Evolutionary conservation across 2,329 filamentous ascomycete genomes (phyloP), one percentile per base, ranked within the genome.

Genomic region (Sporothrix euskadiensis): DNA sequence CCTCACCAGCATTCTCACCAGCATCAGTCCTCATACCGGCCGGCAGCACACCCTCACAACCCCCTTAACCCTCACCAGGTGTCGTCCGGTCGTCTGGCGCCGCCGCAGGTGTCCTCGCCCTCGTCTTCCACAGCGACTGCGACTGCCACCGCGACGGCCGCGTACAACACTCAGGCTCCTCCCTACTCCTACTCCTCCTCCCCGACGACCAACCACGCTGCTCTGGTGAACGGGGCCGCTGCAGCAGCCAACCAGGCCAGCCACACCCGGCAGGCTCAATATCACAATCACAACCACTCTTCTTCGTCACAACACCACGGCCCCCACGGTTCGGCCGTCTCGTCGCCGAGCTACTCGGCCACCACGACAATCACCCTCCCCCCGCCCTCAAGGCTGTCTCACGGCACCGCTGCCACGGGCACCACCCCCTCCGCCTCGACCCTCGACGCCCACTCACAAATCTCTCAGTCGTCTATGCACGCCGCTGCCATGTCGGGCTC

Each of bases 1-100:
- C 81, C 83, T 79, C 79, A 82, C 68, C 78, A 82, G 26, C 79
- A 84, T 75, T 81, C 83, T 79, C 79, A 82, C 68, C 78, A 82
- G 75, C 44, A 32, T 39, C 35, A 41, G 39, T 66, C 44, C 19
- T 49, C 44, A 14, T 49, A 49, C 44, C 44, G 44, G 44, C 44
- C 44, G 44, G 19, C 44, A 49, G 14, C 44, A 49, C 44, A 49
- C 14, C 52, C 52, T 26, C 52, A 30, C 52, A 56, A 22, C 7
- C 52, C 52, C 2, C 6, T 8, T n/a, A 56, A 22, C 52, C 52
- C 52, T 30, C 52, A 56, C 22, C 56, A 10, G 12, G 56, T 5
- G 9, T 16, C 56, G 4, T 78, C 81, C 73, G 80, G 39, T 30
- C 74, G 82, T 76, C 80, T 84, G 76, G 80, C 80, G 76, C 79